A percentile compares a stretch with the other conserved stretches of the same genome.
phyloP scores from a whole-genome alignment of 1,284 basidiomycete genomes.

The Cutaneotrichosporon sp. region DNA sequence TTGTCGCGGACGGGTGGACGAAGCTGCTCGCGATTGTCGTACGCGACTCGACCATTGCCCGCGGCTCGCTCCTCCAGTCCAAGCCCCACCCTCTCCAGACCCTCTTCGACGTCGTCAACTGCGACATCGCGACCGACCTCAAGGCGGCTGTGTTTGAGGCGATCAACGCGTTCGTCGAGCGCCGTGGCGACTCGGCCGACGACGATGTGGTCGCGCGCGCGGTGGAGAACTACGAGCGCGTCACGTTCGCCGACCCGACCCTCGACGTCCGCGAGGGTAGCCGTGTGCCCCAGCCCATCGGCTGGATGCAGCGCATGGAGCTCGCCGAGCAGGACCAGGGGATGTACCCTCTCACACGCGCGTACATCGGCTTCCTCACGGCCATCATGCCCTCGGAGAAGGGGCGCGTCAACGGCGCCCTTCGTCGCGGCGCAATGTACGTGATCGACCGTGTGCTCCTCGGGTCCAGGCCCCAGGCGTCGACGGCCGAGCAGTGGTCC shows the following conservation, averaged over 20 bases:
- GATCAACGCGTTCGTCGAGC: constrained; percentile 78
- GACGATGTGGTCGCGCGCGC: constrained; percentile 74
- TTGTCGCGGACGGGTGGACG: constrained; percentile 42
- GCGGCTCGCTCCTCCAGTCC: constrained; percentile 60
- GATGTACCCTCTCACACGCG: constrained; percentile 81
- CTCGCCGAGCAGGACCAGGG: constrained; percentile 77
- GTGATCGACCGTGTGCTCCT: constrained; percentile 85
- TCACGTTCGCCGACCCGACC: constrained; percentile 62
- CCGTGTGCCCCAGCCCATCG: constrained; percentile 38
- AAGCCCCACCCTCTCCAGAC: constrained; percentile 78
- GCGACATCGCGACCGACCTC: constrained; percentile 80
- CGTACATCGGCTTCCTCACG: constrained; percentile 80
- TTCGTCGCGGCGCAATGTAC: constrained; percentile 67
- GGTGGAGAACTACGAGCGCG: constrained; percentile 63
- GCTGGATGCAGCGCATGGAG: constrained; percentile 58
- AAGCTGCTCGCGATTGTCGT: constrained; percentile 75
- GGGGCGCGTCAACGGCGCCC: constrained; percentile 52
- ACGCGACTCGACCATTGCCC: constrained; percentile 61
- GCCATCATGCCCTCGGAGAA: constrained; percentile 64
- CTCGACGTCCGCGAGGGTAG: constrained; percentile 36
- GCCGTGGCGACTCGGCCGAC: constrained; percentile 64
- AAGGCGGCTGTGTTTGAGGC: constrained; percentile 86
- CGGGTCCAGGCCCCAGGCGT: constrained; percentile 27
- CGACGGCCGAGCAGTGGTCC: constrained; percentile 74
- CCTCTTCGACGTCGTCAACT: constrained; percentile 73